phyloP scores from a whole-genome alignment of 352 stramenopile genomes.

The Pythium rishiriense region DNA sequence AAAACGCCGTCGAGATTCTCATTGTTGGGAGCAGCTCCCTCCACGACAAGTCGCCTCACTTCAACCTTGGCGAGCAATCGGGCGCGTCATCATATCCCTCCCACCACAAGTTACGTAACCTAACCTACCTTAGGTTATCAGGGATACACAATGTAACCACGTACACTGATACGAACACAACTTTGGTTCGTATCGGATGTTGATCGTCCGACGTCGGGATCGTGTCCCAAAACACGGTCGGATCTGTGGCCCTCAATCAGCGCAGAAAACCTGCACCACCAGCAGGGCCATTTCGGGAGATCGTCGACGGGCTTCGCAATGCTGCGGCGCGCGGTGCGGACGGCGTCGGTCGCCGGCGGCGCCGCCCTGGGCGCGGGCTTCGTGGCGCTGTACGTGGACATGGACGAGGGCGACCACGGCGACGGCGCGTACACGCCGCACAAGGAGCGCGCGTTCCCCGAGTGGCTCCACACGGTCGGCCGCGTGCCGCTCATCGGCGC shows the following conservation, averaged over 20 bases:
- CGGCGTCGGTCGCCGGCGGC: conserved; percentile 13
- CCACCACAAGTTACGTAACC: too few relatives aligned
- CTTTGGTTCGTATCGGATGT: background rate
- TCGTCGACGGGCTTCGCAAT: conserved; percentile 10
- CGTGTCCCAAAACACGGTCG: conserved; percentile 4
- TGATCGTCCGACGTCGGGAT: conserved; percentile 2
- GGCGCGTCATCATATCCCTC: too few relatives aligned
- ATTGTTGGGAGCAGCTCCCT: too few relatives aligned
- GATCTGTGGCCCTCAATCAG: conserved; percentile 15
- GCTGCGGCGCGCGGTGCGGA: conserved; percentile 17
- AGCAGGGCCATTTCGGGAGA: background rate
- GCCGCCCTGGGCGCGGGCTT: conserved; percentile 23
- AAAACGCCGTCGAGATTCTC: too few relatives aligned
- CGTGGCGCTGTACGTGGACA: conserved; percentile 58
- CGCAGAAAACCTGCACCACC: background rate
- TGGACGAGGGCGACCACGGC: conserved; percentile 50
- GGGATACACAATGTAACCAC: too few relatives aligned
- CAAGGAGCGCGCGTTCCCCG: conserved; percentile 49
- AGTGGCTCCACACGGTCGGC: conserved; percentile 66
- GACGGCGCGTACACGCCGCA: conserved; percentile 43
- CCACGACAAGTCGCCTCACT: too few relatives aligned
- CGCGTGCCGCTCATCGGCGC: conserved; percentile 49
- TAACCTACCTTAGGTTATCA: too few relatives aligned
- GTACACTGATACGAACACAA: too few relatives aligned
- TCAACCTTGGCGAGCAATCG: too few relatives aligned